A percentile compares a stretch with the other conserved stretches of the same genome.
Evolutionary conservation across 352 stramenopile genomes (phyloP).

Genomic region (Aphanomyces astaci): DNA sequence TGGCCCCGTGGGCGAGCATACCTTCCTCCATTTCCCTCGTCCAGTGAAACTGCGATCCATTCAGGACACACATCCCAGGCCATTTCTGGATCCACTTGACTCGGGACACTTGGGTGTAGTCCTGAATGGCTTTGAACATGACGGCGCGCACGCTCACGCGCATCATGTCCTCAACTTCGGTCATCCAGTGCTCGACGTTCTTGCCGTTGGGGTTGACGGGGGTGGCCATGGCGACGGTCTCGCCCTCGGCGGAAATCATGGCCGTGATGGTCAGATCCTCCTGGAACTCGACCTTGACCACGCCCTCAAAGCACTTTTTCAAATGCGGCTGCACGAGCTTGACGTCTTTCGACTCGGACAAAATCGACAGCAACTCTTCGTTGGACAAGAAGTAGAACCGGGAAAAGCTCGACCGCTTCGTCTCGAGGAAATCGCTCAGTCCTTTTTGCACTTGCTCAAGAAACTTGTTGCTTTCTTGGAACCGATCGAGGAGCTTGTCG

Average conservation of each 20-base stretch:
- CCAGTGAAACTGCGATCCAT: slow-evolving; percentile 94
- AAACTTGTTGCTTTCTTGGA: slow-evolving; percentile 90
- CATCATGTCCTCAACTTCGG: slow-evolving; percentile 91
- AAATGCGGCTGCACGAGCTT: slow-evolving; percentile 91
- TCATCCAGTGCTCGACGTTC: slow-evolving; percentile 96
- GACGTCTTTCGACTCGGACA: slow-evolving; percentile 94
- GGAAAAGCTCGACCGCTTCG: slow-evolving; percentile 88
- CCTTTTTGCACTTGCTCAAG: slow-evolving; percentile 94
- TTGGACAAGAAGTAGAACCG: slow-evolving; percentile 95
- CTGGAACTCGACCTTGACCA: slow-evolving; percentile 89
- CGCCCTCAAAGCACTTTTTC: slow-evolving; percentile 94
- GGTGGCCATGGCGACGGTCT: slow-evolving; percentile 79
- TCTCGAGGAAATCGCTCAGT: slow-evolving; percentile 92
- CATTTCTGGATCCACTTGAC: slow-evolving; percentile 95
- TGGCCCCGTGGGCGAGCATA: slow-evolving; percentile 67
- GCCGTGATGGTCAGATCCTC: slow-evolving; percentile 85
- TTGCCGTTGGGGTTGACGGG: slow-evolving; percentile 88
- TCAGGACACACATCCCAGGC: slow-evolving; percentile 90
- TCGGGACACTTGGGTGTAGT: slow-evolving; percentile 85
- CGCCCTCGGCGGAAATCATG: slow-evolving; percentile 88
- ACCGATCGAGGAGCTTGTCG: slow-evolving; percentile 86
- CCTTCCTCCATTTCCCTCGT: slow-evolving; percentile 89
- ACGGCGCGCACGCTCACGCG: slow-evolving; percentile 83
- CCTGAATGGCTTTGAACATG: slow-evolving; percentile 87
- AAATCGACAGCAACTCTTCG: slow-evolving; percentile 91